Evolutionary conservation across 306 rosid genomes (phyloP), one percentile per base, ranked within the genome.

Genomic region (Sphenostylis stenocarpa): DNA sequence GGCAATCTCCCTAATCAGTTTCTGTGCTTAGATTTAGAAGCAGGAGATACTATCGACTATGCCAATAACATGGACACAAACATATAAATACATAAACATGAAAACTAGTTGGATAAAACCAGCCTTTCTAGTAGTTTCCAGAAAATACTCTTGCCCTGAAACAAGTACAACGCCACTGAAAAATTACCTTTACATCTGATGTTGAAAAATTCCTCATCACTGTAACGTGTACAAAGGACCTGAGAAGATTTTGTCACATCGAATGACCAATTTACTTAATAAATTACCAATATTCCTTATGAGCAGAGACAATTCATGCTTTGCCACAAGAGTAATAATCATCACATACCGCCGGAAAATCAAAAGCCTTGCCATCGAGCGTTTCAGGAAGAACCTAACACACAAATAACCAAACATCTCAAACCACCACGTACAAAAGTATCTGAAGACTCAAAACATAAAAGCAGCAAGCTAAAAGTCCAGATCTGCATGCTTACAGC

Each of bases 191-290:
- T 84, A 84, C 98, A 94, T 86, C 96, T 75, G 68, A 88, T 84
- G 79, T 73, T 82, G 57, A 94, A 83, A 78, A 91, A 94, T 47
- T 94, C 97, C 77, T 94, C 98, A 48, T 94, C 97, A 73, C 91
- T 91, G 58, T 85, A 94, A 7, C 91, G 96, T 79, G 90, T 89
- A 83, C 98, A 94, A 73, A 94, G 93, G 77, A 94, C 94, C 98
- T 94, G 91, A 69, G 39, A 52, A 75, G 57, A 47, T 21, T 41
- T 49, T 3, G 47, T 20, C 23, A 19, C 53, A 24, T 31, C 62
- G 78, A 67, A 76, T 24, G 26, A 68, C n/a, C 45, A 57, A 53
- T 67, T 26, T 36, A 14, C 44, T 45, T 55, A 48, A 45, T 26
- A 68, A 77, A 64, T 8, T 69, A 77, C 8, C 58, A 77, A 2